Evolutionary conservation across 1,284 basidiomycete species (phyloP).

Genomic region (Austroboletus niveus): DNA sequence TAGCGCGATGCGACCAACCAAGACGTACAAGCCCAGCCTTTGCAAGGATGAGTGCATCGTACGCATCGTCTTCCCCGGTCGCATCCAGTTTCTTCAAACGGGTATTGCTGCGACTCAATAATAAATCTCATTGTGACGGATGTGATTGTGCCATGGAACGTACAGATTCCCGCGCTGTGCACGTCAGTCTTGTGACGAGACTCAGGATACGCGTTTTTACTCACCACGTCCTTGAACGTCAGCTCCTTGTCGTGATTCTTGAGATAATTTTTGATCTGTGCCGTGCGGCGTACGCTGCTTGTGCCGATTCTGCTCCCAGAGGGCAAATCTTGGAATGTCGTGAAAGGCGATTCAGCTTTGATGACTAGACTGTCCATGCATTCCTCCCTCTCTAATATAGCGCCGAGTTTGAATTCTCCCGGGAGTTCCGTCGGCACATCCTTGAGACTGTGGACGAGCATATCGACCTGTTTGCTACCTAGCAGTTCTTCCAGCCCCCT

Average conservation of each 20-base stretch:
- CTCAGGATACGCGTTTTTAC: conserved; percentile 34
- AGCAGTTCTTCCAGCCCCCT: conserved; percentile 91
- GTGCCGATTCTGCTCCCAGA: conserved; percentile 91
- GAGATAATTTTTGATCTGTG: conserved; percentile 83
- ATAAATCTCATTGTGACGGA: conserved; percentile 7
- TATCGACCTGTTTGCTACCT: conserved; percentile 73
- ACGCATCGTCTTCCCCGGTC: conserved; percentile 64
- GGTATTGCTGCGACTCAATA: conserved; percentile 60
- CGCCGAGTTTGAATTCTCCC: conserved; percentile 82
- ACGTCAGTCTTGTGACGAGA: background rate
- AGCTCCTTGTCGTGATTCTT: conserved; percentile 48
- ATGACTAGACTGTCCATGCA: conserved; percentile 90
- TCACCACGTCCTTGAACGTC: conserved; percentile 86
- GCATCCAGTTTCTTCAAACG: conserved; percentile 92
- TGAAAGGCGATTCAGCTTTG: conserved; percentile 75
- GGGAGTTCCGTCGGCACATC: conserved; percentile 92
- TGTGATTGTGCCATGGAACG: conserved; percentile 12
- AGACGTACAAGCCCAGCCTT: conserved; percentile 91
- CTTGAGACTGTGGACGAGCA: conserved; percentile 93
- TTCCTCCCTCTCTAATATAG: conserved; percentile 86
- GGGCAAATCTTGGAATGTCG: conserved; percentile 81
- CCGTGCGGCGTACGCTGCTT: conserved; percentile 89
- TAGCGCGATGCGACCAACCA: conserved; percentile 76
- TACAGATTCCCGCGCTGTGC: conserved; percentile 78
- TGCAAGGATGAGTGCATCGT: conserved; percentile 89